A percentile compares a stretch with the other conserved stretches of the same genome.
Conservation (phyloP, 805 yeast species). For the Monosporozyma aerobia region DNA sequence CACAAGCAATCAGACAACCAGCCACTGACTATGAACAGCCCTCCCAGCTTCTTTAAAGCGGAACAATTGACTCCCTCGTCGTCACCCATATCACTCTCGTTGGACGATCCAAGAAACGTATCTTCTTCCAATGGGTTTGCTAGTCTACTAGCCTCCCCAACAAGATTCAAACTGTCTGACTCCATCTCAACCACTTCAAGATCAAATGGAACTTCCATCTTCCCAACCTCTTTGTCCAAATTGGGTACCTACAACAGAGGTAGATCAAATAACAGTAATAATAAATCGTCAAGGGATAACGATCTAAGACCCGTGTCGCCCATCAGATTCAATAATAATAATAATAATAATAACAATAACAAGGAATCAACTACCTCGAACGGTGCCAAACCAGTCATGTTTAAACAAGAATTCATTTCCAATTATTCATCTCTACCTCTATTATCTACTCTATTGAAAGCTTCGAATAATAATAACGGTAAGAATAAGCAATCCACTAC, state of each 20-base stretch:
- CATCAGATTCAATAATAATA: constrained; percentile 14
- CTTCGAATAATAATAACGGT: background rate
- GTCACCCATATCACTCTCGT: constrained; percentile 23
- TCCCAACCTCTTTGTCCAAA: constrained; percentile 28
- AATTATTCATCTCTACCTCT: constrained; percentile 16
- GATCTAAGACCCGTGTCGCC: constrained; percentile 24
- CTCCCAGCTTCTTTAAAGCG: constrained; percentile 15
- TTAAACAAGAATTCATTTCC: constrained; percentile 22
- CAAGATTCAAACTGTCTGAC: constrained; percentile 23
- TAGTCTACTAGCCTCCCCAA: constrained; percentile 20
- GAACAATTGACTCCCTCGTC: constrained; percentile 22
- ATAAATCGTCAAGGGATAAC: constrained; percentile 12
- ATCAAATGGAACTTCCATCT: constrained; percentile 9
- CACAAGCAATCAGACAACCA: background rate
- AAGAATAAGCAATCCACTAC: background rate
- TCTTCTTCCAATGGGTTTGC: constrained; percentile 12
- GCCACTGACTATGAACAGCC: constrained; percentile 12
- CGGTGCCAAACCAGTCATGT: constrained; percentile 19
- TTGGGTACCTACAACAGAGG: constrained; percentile 19
- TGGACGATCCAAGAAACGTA: constrained; percentile 14
- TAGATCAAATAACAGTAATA: constrained; percentile 8
- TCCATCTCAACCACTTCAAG: background rate
- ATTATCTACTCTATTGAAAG: constrained; percentile 17
- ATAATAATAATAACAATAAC: background rate
- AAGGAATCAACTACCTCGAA: background rate